Evolutionary conservation across 1,284 basidiomycete species (phyloP).

Genomic region (Cryptococcus neoformans): DNA sequence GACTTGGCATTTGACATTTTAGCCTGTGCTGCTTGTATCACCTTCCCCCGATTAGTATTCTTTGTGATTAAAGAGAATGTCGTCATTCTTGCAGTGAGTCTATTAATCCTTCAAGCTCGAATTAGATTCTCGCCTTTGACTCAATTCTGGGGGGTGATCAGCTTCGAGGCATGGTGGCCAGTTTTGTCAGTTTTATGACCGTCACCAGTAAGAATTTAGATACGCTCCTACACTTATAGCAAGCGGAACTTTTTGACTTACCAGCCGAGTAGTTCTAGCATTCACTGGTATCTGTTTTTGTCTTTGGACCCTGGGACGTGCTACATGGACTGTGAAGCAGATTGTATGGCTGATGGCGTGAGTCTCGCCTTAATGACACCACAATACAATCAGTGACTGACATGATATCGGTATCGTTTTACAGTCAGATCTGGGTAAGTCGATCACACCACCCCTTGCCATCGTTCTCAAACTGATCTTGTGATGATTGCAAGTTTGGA

Average conservation of each 20-base stretch:
- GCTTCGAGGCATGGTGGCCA: constrained; percentile 64
- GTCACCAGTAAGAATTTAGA: constrained; percentile 56
- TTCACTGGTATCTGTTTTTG: constrained; percentile 85
- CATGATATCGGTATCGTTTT: neutral
- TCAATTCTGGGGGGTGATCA: constrained; percentile 30
- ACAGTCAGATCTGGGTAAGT: constrained; percentile 50
- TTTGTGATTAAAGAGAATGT: constrained; percentile 80
- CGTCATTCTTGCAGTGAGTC: constrained; percentile 64
- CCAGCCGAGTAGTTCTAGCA: constrained; percentile 35
- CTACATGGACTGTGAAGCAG: constrained; percentile 62
- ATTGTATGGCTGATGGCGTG: constrained; percentile 61
- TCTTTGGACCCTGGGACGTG: constrained; percentile 68
- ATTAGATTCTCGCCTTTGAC: neutral
- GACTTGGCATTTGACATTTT: constrained; percentile 76
- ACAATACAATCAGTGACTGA: neutral
- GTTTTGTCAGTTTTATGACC: constrained; percentile 79
- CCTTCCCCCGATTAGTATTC: constrained; percentile 83
- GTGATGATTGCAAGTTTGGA: constrained; percentile 26
- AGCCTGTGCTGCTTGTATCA: constrained; percentile 77
- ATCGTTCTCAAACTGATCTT: neutral
- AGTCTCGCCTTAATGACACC: constrained; percentile 47
- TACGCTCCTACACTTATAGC: neutral
- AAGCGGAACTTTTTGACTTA: neutral
- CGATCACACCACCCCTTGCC: neutral
- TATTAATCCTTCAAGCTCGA: neutral